Base-by-base conservation (phyloP, 1,139 yeast genomes). In the Hemisphaericaspora xylofermentans region DNA sequence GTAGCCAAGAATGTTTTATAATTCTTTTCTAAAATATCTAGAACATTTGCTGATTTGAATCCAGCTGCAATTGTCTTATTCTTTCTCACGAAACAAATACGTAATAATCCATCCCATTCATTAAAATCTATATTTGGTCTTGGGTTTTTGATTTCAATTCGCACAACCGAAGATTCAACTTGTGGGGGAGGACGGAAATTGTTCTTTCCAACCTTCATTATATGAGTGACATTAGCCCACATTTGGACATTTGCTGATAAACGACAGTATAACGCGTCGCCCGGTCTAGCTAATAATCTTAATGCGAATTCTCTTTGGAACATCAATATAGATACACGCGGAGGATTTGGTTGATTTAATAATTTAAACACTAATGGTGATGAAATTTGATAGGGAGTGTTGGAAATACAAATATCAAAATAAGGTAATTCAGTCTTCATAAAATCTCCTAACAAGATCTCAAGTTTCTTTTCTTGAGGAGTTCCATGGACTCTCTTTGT, bases 181-280 rank as follows among this genome's bases (percentile, higher is more conserved):
- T 93, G 93, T 43, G 99, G 99, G 16, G 99, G 99, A 29, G 99
- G 99, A 51, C 97, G 77, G 73, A 93, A 93, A 60, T 93, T 93
- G 62, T 94, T 94, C 59, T 82, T 84, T 25, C 98, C 98, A 31
- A 93, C 98, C 64, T 94, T 94, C 99, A 93, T 93, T 43, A 93
- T 88, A 63, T 93, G 98, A 6, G 96, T 89, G 17, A 94, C 97
- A 50, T 88, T 88, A 17, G 98, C 96, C 98, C 98, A 93, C 98
- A 93, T 91, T 59, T 93, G 98, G 0, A 93, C 98, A 58, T 93
- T 94, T 26, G 96, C 98, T 16, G 95, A 84, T 43, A 93, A 74
- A 54, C 99, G 78, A 63, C 97, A 89, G 68, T 93, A 93, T 37
- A 94, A 71, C 2, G 88, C 65, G 52, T 93, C 98, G 21, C 98